Evolutionary conservation across 192 early-diverging fungal genomes (phyloP), one percentile per base, ranked within the genome.

Genomic region (Coemansia sp.): DNA sequence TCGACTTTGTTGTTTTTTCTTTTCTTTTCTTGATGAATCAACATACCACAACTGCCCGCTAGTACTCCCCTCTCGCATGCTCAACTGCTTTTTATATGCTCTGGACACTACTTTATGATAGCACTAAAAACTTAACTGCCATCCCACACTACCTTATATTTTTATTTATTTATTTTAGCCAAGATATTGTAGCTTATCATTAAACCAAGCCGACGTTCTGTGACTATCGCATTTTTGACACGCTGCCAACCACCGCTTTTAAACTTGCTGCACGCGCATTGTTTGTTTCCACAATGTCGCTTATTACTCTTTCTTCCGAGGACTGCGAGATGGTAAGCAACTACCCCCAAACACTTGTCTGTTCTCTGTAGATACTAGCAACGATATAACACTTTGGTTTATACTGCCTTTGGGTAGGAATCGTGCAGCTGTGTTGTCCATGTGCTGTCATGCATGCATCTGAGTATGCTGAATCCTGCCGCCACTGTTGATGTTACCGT

Each of bases 301-400:
- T 67, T 21, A 56, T 79, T 31, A 73, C 76, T 19, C 76, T 79
- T 30, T 79, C 76, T 29, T 79, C 67, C 6, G 76, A 79, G 71
- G 76, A 79, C 71, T 73, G 76, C 33, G 76, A 79, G 53, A 79
- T 79, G 76, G 76, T 79, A 79, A 67, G 76, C 52, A 19, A 14
- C 22, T 5, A 39, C 32, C 29, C 14, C 39, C 20, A 10, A 10
- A 39, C 4, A 5, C 25, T 59, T 54, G 8, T 22, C 29, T 10
- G 8, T 51, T 62, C 50, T 61, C 29, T 30, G 59, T 36, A 17
- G 50, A 46, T 27, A 14, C 27, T 63, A 10, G 9, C 11, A 23
- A 51, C n/a, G 63, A n/a, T 61, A 61, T 61, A 62, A 25, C 2
- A 1, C 39, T 0, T 46, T 14, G 11, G 39, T 46, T 3, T 46